These are phyloP conservation scores for Talaromyces sp. DNA, from an alignment of 2,329 filamentous ascomycete species.

Conservation along the genomic window DNA sequence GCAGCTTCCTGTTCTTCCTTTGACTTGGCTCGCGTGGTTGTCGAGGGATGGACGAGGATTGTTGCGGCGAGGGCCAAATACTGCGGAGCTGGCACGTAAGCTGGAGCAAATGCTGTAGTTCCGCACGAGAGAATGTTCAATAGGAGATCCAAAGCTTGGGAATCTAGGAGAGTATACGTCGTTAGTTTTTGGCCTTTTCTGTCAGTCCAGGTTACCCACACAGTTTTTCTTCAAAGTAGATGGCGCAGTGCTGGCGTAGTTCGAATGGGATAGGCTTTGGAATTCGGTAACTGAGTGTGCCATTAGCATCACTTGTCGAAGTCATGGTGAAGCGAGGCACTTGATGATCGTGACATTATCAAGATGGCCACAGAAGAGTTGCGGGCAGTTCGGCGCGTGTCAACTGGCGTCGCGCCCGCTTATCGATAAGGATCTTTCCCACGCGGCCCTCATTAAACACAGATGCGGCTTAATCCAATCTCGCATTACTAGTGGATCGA, in stretches of 20 bases:
- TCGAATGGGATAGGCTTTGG: conserved; percentile 55
- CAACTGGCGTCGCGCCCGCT: conserved; percentile 1
- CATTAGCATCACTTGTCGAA: background rate
- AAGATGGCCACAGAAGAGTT: background rate
- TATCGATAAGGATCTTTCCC: conserved; percentile 1
- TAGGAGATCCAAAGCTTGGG: conserved; percentile 58
- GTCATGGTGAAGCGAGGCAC: background rate
- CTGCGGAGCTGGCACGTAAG: conserved; percentile 61
- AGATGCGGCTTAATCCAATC: background rate
- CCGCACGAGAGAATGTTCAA: conserved; percentile 35
- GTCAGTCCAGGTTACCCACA: conserved; percentile 42
- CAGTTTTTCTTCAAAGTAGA: conserved; percentile 70
- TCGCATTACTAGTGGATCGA: background rate
- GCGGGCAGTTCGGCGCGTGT: background rate
- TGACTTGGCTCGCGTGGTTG: conserved; percentile 66
- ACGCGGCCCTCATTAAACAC: background rate
- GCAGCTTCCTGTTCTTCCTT: conserved; percentile 58
- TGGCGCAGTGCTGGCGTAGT: conserved; percentile 60
- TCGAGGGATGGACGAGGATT: conserved; percentile 71
- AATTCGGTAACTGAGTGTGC: conserved; percentile 42
- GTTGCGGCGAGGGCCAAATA: conserved; percentile 75
- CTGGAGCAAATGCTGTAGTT: conserved; percentile 38
- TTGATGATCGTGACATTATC: background rate
- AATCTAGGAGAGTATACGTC: conserved; percentile 33
- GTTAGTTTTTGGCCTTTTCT: conserved; percentile 10